These are phyloP conservation scores for Magnusiomyces clavatus DNA, from an alignment of 1,139 yeast species.

Conservation along the genomic window DNA sequence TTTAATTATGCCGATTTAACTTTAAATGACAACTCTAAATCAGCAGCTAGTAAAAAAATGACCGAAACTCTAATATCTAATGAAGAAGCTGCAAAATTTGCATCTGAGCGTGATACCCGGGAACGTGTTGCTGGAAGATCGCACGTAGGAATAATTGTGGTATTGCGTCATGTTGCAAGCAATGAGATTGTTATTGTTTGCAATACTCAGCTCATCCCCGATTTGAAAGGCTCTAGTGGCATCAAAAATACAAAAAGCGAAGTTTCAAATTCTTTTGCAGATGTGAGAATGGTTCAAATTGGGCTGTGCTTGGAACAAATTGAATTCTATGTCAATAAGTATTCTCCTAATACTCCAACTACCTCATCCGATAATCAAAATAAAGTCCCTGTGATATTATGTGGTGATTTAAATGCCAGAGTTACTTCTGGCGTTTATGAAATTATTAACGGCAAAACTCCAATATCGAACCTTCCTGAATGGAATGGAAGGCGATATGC, in stretches of 20 bases:
- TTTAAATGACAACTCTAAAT: background rate
- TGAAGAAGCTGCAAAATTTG: background rate
- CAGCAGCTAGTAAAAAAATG: slow-evolving; percentile 2
- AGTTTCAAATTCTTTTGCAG: background rate
- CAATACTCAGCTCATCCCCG: slow-evolving; percentile 5
- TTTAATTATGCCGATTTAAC: slow-evolving; percentile 7
- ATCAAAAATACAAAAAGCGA: background rate
- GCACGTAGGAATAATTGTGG: slow-evolving; percentile 4
- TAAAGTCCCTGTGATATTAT: slow-evolving; percentile 3
- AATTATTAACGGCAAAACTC: slow-evolving; percentile 1
- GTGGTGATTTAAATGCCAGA: slow-evolving; percentile 4
- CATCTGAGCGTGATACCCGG: slow-evolving; percentile 3
- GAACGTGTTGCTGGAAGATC: slow-evolving; percentile 6
- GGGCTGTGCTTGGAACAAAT: slow-evolving; percentile 7
- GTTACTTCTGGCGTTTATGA: background rate
- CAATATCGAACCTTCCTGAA: background rate
- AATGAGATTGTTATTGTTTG: slow-evolving; percentile 2
- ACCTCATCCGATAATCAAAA: slow-evolving; percentile 1
- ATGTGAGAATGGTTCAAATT: slow-evolving; percentile 4
- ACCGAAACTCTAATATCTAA: slow-evolving; percentile 3
- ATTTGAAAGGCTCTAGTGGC: background rate
- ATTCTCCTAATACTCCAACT: background rate
- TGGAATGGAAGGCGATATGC: slow-evolving; percentile 5
- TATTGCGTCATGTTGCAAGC: background rate
- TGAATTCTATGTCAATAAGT: slow-evolving; percentile 5